Evolutionary conservation across 176 grass and related monocot genomes (phyloP), one percentile per base, ranked within the genome.

Genomic region (Oryza punctata): DNA sequence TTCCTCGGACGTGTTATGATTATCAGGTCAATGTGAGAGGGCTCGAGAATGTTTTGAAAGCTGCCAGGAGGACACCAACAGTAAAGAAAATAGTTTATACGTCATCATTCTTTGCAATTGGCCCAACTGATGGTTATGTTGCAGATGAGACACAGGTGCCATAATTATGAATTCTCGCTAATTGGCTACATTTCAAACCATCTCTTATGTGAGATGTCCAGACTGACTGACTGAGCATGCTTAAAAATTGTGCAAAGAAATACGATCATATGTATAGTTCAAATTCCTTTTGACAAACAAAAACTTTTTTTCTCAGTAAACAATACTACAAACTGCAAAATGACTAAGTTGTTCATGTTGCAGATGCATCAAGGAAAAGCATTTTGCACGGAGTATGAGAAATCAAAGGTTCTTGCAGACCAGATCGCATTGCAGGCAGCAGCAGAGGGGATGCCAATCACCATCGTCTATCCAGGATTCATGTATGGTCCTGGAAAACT

Each of bases 321-420:
- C 21, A 33, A 28, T 23, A n/a, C n/a, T n/a, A n/a, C n/a, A n/a
- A n/a, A n/a, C n/a, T n/a, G n/a, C n/a, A n/a, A n/a, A n/a, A n/a
- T n/a, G n/a, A n/a, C n/a, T n/a, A 12, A 79, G 10, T 87, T 80
- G 6, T 37, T 89, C 6, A 75, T 57, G 67, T 85, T 79, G 64
- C 93, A 96, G 93, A 76, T 92, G 70, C 91, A 98, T 84, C 80
- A 81, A 65, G 87, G 83, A n/a, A 95, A 96, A 67, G 30, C 78
- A 78, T 95, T 96, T 70, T 98, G 91, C 87, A 98, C 96, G 15
- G 93, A 98, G 77, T 94, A 98, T 81, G 96, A 98, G 79, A 98
- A 94, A 83, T 98, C 96, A 69, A 98, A 98, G 70, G 78, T 87
- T 64, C 64, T 89, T 83, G 93, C 93, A 47, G 93, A 98, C 85